Conservation (phyloP, 208 protist genomes). For the Phytomonas serpens region DNA sequence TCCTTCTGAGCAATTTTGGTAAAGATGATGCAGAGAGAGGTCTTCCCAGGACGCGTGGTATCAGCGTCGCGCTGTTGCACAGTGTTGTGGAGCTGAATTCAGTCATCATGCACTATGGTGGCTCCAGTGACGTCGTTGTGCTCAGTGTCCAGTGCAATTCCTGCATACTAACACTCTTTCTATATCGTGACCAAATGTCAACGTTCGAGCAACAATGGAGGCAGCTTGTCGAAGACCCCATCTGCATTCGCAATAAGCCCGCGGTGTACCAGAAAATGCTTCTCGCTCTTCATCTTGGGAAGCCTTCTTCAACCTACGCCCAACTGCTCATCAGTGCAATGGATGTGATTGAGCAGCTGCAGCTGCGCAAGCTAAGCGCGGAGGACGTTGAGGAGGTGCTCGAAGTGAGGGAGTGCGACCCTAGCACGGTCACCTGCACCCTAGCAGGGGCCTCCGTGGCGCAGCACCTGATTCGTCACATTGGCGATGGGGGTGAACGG, state of each 20-base stretch:
- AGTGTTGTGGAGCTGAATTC: conserved; percentile 9
- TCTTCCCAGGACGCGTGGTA: conserved; percentile 8
- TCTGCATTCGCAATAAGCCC: conserved; percentile 17
- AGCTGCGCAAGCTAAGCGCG: conserved; percentile 22
- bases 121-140: conserved; percentile 13
- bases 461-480: conserved; percentile 32
- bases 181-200: conserved; percentile 13
- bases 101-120: neutral
- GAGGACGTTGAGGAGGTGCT: conserved; percentile 16
- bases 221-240: conserved; percentile 20
- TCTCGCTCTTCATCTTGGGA: conserved; percentile 24
- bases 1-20: conserved; percentile 1
- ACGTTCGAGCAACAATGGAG: conserved; percentile 23
- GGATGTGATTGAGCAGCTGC: conserved; percentile 21
- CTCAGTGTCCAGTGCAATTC: conserved; percentile 11
- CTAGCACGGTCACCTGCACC: conserved; percentile 13
- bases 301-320: conserved; percentile 2
- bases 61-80: conserved; percentile 13
- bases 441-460: conserved; percentile 35
- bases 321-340: conserved; percentile 10
- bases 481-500: conserved; percentile 10
- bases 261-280: conserved; percentile 24
- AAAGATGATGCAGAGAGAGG: neutral
- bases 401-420: neutral
- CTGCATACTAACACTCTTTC: conserved; percentile 23